Evolutionary conservation across 139 green algal genomes (phyloP), one percentile per base, ranked within the genome.

Genomic region (Trebouxia sp.): DNA sequence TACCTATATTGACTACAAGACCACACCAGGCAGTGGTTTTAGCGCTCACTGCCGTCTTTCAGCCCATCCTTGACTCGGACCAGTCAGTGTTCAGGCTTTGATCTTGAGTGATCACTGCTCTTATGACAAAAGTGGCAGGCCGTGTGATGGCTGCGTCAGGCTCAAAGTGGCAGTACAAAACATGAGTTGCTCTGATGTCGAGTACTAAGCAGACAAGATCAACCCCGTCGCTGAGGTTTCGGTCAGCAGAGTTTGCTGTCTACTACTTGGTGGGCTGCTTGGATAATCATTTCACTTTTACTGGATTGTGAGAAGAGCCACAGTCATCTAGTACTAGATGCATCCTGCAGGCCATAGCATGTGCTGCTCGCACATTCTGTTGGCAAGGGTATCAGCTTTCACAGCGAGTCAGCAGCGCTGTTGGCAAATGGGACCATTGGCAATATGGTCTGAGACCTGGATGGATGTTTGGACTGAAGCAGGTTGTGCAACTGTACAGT

Each of bases 381-480:
- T 22, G 14, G 7, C 20, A 41, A 28, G 69, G 69, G 24, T 11
- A 37, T 11, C 41, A 37, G 26, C 26, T 55, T 3, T 77, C 69
- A 4, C 14, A 20, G 55, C 26, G 39, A 38, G 69, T 77, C 24
- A 32, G n/a, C 24, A 24, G 38, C 10, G 8, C 17, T 55, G n/a
- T 39, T 20, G 42, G 22, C 39, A 55, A 39, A 45, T 12, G 12
- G 15, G 32, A 24, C 42, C 41, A 77, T 5, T 28, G 37, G n/a
- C 22, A 51, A 43, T 77, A 41, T n/a, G n/a, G 42, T 20, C 39
- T 77, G 41, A 22, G 37, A 26, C 69, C 69, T 11, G 69, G 69
- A 32, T 77, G 42, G 41, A 38, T 77, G 7, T 48, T 77, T 77
- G 69, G 69, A 12, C 17, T 48, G 22, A 53, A 22, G n/a, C 69